Base-by-base conservation (phyloP, 192 early-diverging fungal species). In the Rhizophagus sp. region DNA sequence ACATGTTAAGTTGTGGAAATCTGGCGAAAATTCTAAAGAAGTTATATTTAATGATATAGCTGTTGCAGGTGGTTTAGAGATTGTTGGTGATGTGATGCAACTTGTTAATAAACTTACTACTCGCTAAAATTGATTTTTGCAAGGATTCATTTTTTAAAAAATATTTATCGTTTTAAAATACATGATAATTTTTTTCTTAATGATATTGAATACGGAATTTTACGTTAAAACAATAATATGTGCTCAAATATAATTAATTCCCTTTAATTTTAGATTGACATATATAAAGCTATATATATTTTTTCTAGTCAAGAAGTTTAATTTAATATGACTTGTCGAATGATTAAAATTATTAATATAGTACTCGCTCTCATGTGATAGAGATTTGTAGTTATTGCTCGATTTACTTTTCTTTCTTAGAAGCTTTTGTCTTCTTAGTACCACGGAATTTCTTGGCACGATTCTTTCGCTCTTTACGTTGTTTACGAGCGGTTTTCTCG, bases 401-500 rank as follows among this genome's bases (percentile, higher is more conserved):
- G 17, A 19, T 15, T 52, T 57, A 69, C 36, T 80, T 90, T 84
- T 91, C 89, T 83, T 91, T 90, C 88, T 89, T 90, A 68, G 89
- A 83, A 78, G 87, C 90, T 87, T 92, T 93, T 87, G 88, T 87
- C 93, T 97, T 99, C 89, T 94, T 96, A 88, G 96, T 96, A 87
- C 97, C 97, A 84, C 94, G 91, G 92, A 97, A 89, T 94, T 97
- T 99, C 96, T 99, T 99, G 86, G 91, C 86, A 85, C 98, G 91
- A 95, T 99, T 99, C 94, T 97, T 97, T 86, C 94, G 92, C 87
- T 99, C 96, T 95, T 97, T 99, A 85, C 96, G 94, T 89, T 99
- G 98, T 92, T 98, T 99, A 89, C 95, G 95, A 73, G 95, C 91
- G 77, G 89, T 89, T 85, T 91, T 92, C 83, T 86, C 82, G 81